A percentile compares a stretch with the other conserved stretches of the same genome.
These are phyloP conservation scores for Fusarium pininemorale DNA, from an alignment of 2,329 filamentous ascomycete species.

Conservation along the genomic window DNA sequence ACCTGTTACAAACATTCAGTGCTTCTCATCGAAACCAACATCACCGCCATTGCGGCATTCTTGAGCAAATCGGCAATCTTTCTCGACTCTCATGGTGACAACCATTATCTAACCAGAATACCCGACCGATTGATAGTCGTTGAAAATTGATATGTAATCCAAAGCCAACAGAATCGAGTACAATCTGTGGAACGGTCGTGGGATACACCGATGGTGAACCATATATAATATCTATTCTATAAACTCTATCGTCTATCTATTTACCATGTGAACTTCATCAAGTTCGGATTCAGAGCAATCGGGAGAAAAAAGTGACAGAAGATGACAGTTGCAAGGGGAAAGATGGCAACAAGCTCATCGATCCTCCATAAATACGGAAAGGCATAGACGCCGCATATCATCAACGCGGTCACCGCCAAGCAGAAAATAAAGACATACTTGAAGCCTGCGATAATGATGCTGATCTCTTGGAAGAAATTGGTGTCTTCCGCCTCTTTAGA, in stretches of 20 bases:
- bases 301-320: background rate
- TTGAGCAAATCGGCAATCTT: accelerated
- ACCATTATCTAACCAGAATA: accelerated
- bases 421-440: background rate
- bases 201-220: accelerated
- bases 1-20: accelerated
- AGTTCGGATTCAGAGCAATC: background rate
- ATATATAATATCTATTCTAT: accelerated
- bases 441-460: background rate
- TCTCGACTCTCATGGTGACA: accelerated
- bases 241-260: background rate
- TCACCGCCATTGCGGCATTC: accelerated
- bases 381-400: background rate
- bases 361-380: background rate
- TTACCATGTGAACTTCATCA: background rate
- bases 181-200: no score
- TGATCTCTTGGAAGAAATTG: background rate
- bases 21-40: accelerated
- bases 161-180: no score
- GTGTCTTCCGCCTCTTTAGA: background rate
- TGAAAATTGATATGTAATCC: accelerated
- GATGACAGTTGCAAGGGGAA: background rate
- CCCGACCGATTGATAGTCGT: no score
- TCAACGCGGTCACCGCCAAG: background rate
- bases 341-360: background rate